These are phyloP conservation scores for Pseudonitzschia pungens DNA, from an alignment of 108 stramenopile species.

Conservation along the genomic window DNA sequence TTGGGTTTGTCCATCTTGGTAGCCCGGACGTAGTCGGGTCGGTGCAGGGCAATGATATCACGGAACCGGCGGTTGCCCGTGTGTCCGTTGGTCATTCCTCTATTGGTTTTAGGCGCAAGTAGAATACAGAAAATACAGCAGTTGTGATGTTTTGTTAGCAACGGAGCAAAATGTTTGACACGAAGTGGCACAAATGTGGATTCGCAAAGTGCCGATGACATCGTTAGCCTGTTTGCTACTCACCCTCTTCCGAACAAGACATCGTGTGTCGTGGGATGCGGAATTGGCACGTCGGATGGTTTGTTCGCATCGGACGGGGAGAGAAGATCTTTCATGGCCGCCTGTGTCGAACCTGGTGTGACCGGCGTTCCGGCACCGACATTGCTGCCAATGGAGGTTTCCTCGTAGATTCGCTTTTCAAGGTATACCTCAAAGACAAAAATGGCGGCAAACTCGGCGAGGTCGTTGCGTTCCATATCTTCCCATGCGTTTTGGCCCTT, in stretches of 20 bases:
- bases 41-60: constrained; percentile 69
- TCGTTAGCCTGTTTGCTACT: neutral
- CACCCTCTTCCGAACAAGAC: constrained; percentile 30
- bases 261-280: constrained; percentile 30
- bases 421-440: constrained; percentile 52
- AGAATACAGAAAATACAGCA: constrained; percentile 45
- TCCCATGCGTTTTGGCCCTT: constrained; percentile 28
- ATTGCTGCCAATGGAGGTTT: neutral
- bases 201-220: constrained; percentile 4
- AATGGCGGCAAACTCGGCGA: constrained; percentile 40
- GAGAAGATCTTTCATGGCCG: constrained; percentile 18
- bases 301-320: constrained; percentile 20
- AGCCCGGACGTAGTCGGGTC: constrained; percentile 70
- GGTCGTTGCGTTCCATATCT: constrained; percentile 24
- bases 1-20: constrained; percentile 77
- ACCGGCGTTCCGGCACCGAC: neutral
- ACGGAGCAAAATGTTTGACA: too few relatives aligned
- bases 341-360: constrained; percentile 16
- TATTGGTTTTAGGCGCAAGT: constrained; percentile 6
- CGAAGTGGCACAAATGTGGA: neutral
- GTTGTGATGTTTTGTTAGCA: neutral
- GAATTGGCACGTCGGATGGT: constrained; percentile 34
- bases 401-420: constrained; percentile 43
- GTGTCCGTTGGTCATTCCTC: constrained; percentile 81
- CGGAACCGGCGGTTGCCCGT: constrained; percentile 78